These are phyloP conservation scores for Nakazawaea pomicola DNA, from an alignment of 805 yeast species.

Conservation along the genomic window DNA sequence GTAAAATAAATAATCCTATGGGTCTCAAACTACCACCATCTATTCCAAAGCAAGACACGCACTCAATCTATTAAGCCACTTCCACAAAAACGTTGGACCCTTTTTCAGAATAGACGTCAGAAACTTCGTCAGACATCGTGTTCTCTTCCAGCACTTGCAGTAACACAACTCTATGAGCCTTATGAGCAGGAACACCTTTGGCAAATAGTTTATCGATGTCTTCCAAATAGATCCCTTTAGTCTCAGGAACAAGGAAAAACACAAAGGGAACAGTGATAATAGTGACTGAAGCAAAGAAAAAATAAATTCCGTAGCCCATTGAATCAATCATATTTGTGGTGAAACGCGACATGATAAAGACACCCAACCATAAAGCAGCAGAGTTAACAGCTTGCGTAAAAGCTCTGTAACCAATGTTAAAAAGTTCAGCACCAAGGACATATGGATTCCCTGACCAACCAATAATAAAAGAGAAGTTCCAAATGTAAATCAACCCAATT, in stretches of 20 bases:
- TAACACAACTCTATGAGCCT: constrained; percentile 2
- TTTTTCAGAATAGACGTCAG: too few relatives aligned
- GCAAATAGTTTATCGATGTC: constrained; percentile 51
- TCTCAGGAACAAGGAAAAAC: constrained; percentile 33
- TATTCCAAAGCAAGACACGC: too few relatives aligned
- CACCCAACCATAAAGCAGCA: constrained; percentile 44
- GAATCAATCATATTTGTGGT: constrained; percentile 38
- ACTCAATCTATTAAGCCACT: too few relatives aligned
- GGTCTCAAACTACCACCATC: too few relatives aligned
- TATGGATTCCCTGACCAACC: constrained; percentile 45
- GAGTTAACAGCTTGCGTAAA: constrained; percentile 39
- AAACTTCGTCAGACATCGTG: too few relatives aligned
- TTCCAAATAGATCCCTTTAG: constrained; percentile 39
- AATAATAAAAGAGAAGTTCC: constrained; percentile 39
- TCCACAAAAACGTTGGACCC: too few relatives aligned
- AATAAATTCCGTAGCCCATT: constrained; percentile 40
- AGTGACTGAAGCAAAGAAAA: constrained; percentile 33
- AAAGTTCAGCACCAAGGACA: constrained; percentile 42
- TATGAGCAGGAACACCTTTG: constrained; percentile 4
- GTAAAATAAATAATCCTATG: too few relatives aligned
- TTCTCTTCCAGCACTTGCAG: too few relatives aligned
- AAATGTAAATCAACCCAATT: constrained; percentile 38
- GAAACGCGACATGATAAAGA: constrained; percentile 42
- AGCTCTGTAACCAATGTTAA: constrained; percentile 36
- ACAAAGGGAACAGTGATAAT: constrained; percentile 25